A percentile compares a stretch with the other conserved stretches of the same genome.
Conservation (phyloP, 2,329 filamentous ascomycete genomes). For the Ceratocystis harringtonii region DNA sequence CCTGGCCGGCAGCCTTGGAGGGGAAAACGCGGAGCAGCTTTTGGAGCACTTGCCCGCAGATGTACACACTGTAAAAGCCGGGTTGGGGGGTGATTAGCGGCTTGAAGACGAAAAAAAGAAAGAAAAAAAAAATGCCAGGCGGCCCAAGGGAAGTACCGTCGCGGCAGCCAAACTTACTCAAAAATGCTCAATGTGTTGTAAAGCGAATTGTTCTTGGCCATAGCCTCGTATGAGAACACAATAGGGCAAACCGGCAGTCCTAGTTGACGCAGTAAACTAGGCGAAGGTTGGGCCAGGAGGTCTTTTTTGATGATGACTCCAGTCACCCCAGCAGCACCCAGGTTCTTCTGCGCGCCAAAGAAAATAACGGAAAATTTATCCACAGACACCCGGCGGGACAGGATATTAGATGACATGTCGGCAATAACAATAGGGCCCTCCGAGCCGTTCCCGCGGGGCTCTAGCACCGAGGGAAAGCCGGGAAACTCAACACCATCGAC, state of each 20-base stretch:
- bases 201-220: constrained; percentile 83
- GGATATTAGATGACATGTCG: constrained; percentile 91
- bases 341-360: constrained; percentile 89
- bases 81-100: background rate
- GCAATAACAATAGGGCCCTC: constrained; percentile 61
- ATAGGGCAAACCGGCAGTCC: constrained; percentile 64
- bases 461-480: constrained; percentile 49
- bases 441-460: constrained; percentile 41
- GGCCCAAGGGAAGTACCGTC: background rate
- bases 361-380: constrained; percentile 73
- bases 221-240: constrained; percentile 67
- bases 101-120: no score
- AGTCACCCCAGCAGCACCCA: constrained; percentile 73
- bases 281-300: constrained; percentile 57
- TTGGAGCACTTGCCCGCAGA: constrained; percentile 78
- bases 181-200: constrained; percentile 97
- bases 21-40: constrained; percentile 51
- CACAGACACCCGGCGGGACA: constrained; percentile 63
- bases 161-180: constrained; percentile 35
- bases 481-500: constrained; percentile 89
- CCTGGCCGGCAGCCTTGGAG: constrained; percentile 59
- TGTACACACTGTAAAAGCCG: constrained; percentile 49
- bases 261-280: constrained; percentile 56
- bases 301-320: constrained; percentile 72
- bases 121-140: no score